A percentile compares a stretch with the other conserved stretches of the same genome.
Conservation (phyloP, 2,329 filamentous ascomycete species). For the Lecanicillium sp. region DNA sequence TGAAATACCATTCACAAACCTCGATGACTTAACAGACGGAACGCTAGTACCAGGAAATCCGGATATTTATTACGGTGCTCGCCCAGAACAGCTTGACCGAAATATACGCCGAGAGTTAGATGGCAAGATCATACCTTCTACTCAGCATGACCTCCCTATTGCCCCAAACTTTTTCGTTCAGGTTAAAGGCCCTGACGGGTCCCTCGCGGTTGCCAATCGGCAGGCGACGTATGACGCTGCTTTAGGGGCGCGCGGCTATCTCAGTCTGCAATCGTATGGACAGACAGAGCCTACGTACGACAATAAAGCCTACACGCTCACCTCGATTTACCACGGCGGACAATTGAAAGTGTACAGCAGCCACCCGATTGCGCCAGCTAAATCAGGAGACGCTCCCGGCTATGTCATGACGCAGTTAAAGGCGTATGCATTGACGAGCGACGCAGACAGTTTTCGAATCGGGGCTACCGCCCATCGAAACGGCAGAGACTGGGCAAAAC, state of each 20-base stretch:
- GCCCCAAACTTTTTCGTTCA: slow-evolving; percentile 32
- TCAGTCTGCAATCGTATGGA: slow-evolving; percentile 24
- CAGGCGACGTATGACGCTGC: slow-evolving; percentile 30
- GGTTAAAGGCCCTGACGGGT: slow-evolving; percentile 26
- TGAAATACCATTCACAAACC: slow-evolving; percentile 25
- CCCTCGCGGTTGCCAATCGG: slow-evolving; percentile 18
- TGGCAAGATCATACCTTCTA: slow-evolving; percentile 24
- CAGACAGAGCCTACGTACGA: slow-evolving; percentile 22
- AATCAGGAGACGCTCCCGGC: slow-evolving; percentile 19
- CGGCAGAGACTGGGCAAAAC: slow-evolving; percentile 28
- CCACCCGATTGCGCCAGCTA: slow-evolving; percentile 22
- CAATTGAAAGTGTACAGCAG: slow-evolving; percentile 27
- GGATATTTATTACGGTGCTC: slow-evolving; percentile 26
- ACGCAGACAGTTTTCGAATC: slow-evolving; percentile 21
- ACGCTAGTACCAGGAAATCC: slow-evolving; percentile 21
- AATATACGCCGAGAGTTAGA: slow-evolving; percentile 17
- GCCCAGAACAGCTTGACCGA: slow-evolving; percentile 20
- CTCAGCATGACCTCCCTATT: slow-evolving; percentile 20
- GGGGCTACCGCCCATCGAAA: slow-evolving; percentile 32
- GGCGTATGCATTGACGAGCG: slow-evolving; percentile 18
- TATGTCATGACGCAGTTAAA: slow-evolving; percentile 32
- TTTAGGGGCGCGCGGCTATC: slow-evolving; percentile 24
- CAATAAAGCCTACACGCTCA: slow-evolving; percentile 29
- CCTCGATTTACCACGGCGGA: slow-evolving; percentile 27
- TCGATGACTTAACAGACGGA: slow-evolving; percentile 26